These are phyloP conservation scores for Claviceps humidiphila DNA, from an alignment of 2,329 filamentous ascomycete genomes.

Conservation along the genomic window DNA sequence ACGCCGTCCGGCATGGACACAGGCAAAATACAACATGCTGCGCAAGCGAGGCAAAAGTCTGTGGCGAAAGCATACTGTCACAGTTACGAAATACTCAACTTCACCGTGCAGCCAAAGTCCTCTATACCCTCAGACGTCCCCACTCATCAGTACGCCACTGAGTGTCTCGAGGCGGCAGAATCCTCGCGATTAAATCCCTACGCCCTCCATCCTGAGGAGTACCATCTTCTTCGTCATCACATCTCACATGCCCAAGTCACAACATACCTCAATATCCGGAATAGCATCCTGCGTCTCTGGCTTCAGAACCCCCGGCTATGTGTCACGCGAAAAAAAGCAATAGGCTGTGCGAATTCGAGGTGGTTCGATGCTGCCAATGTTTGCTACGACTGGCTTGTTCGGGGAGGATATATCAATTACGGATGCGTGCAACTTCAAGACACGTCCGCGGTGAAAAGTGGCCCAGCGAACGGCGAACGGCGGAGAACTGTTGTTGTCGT, in stretches of 20 bases:
- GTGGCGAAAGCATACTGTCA: constrained; percentile 15
- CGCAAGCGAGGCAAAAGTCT: constrained; percentile 8
- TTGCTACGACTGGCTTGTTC: constrained; percentile 83
- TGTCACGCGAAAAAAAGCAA: constrained; percentile 72
- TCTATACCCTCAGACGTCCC: constrained; percentile 70
- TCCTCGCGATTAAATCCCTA: constrained; percentile 84
- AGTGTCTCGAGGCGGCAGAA: constrained; percentile 82
- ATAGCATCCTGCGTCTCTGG: constrained; percentile 87
- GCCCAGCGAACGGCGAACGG: constrained; percentile 25
- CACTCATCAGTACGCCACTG: constrained; percentile 68
- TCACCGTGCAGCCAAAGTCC: constrained; percentile 58
- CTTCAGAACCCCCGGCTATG: constrained; percentile 70
- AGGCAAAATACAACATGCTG: constrained; percentile 11
- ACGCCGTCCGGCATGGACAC: constrained; percentile 38
- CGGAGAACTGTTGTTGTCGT: constrained; percentile 72
- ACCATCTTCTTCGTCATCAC: constrained; percentile 64
- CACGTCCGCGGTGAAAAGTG: constrained; percentile 29
- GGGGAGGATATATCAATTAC: constrained; percentile 91
- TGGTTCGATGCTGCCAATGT: constrained; percentile 84
- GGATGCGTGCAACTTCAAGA: constrained; percentile 61
- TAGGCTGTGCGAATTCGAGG: constrained; percentile 76
- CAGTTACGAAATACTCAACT: constrained; percentile 25
- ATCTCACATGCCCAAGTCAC: constrained; percentile 84
- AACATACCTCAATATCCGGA: constrained; percentile 89
- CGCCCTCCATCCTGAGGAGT: constrained; percentile 73